Base-by-base conservation (phyloP, 129 eudicot genomes). In the Kitagawia praeruptora region DNA sequence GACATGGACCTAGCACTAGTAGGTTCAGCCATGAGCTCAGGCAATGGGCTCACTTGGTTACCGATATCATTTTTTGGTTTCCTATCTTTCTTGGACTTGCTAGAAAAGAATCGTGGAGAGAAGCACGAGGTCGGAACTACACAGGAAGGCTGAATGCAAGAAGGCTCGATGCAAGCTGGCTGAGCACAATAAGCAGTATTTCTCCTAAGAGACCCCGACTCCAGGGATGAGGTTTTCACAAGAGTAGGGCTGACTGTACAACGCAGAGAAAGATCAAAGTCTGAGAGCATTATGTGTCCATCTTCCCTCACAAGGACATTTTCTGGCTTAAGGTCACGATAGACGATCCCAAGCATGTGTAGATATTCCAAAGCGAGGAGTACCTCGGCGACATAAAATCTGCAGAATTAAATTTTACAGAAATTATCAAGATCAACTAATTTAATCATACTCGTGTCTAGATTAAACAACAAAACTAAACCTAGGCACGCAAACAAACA, bases 271-370 rank as follows among this genome's bases (percentile, higher is more conserved):
- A 85, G 85, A 70, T 85, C 88, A 63, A 85, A 85, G 64, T 85
- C 88, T 8, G 85, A 85, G 25, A 85, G 82, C 89, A 85, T 85
- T 40, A 85, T 85, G 75, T 85, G 89, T 31, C 89, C 89, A 44
- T 85, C 89, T 37, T 85, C 89, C 34, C 89, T 69, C 21, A 85
- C 89, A n/a, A 85, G 86, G 79, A 85, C 89, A 66, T 85, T 85
- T 77, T 85, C 89, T 2, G 89, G 89, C 80, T 85, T 85, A 21
- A 85, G 86, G 78, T 85, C 89, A 18, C 88, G 85, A 66, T 85
- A 85, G 58, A 85, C 85, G 16, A 85, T 82, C 46, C 88, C 88
- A 41, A 85, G 83, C 88, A 85, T 85, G 85, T 85, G 88, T 28
- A 85, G 85, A 79, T 85, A 85, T 79, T 85, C 88, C 72, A 85